Base-by-base conservation (phyloP, 2,329 filamentous ascomycete genomes). In the Dactylellina haptotyla region DNA sequence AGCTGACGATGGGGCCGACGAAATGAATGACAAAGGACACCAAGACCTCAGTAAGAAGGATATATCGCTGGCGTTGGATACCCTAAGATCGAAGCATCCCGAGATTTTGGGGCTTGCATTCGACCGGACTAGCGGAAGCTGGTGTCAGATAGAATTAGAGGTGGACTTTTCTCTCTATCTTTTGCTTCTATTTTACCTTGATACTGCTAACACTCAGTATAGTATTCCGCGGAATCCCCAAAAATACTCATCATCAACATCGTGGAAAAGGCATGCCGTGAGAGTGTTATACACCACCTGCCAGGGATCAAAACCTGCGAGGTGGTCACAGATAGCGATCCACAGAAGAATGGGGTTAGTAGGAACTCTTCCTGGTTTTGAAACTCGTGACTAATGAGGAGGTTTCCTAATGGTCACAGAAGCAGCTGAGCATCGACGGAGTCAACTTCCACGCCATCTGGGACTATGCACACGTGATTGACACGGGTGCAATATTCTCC, bases 161-260 rank as follows among this genome's bases (percentile, higher is more conserved):
- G 65, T 73, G 39, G 23, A 54, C 26, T 20, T 61, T 50, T 16
- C 1, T 20, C 46, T 18, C 9, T 18, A 14, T 6, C 14, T 41
- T 5, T 51, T 20, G 2, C 26, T 5, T 12, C 5, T 2, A 20
- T 3, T n/a, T 39, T 14, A 26, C 34, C 12, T 45, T 16, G 18
- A 5, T 34, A 63, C n/a, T n/a, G 32, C 51, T 56, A 37, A 46
- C 16, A 25, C 8, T 25, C 23, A 5, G 23, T 32, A 25, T 45
- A 90, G 81, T 97, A 96, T 80, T 88, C 91, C 75, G 87, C 89
- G 43, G 84, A 87, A 45, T 90, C 90, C 12, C 91, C 94, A 76
- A 99, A 99, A 83, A 86, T 99, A 51, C 87, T 99, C 71, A 95
- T 99, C 87, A 88, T 98, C 69, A 91, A 91, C 78, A 85, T 98